Conservation (phyloP, 306 rosid species). For the Astragalus membranaceus region DNA sequence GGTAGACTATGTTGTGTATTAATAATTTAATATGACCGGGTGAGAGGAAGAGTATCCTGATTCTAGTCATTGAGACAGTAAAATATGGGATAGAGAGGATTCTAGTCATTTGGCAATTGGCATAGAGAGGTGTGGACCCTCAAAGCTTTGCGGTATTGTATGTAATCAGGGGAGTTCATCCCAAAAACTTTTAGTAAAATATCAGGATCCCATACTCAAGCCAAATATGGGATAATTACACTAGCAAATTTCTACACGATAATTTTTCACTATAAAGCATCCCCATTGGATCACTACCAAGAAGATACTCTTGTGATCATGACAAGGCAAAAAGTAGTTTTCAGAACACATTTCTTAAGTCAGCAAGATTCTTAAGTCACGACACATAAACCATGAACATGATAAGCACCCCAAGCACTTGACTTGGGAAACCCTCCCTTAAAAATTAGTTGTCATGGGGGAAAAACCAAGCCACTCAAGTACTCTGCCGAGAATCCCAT, state of each 20-base stretch:
- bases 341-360: background rate
- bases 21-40: background rate
- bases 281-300: background rate
- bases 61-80: background rate
- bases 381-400: background rate
- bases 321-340: background rate
- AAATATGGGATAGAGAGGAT: too few species aligned
- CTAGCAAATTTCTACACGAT: background rate
- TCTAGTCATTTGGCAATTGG: background rate
- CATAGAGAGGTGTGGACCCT: background rate
- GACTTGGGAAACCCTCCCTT: too few species aligned
- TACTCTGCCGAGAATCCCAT: too few species aligned
- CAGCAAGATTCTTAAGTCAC: background rate
- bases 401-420: too few species aligned
- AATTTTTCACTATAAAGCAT: constrained; percentile 1
- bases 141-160: background rate
- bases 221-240: background rate
- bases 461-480: too few species aligned
- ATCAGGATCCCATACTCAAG: background rate
- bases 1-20: background rate
- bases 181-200: background rate
- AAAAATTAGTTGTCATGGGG: too few species aligned
- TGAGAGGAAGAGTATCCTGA: background rate
- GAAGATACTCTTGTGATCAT: constrained; percentile 3
- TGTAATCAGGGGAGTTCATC: background rate